Evolutionary conservation across 2,329 filamentous ascomycete species (phyloP).

Genomic region (Colletotrichum trifolii): DNA sequence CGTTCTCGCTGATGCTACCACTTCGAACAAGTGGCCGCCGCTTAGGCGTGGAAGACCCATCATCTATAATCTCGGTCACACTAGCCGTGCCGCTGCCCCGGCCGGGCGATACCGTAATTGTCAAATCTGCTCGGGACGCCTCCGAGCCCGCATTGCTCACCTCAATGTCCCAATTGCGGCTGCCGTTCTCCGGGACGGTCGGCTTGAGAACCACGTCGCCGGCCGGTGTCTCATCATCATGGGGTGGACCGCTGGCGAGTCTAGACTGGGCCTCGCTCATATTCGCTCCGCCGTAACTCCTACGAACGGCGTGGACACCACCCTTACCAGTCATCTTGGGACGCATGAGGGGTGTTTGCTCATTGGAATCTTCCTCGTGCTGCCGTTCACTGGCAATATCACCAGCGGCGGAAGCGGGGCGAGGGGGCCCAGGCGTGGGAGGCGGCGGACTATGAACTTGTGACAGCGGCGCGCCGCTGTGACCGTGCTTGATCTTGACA

Average conservation of each 20-base stretch:
- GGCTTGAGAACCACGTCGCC: slow-evolving; percentile 19
- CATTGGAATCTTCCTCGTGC: slow-evolving; percentile 28
- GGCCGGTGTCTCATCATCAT: slow-evolving; percentile 5
- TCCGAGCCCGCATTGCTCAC: slow-evolving; percentile 11
- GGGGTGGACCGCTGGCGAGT: slow-evolving; percentile 22
- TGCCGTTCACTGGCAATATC: slow-evolving; percentile 18
- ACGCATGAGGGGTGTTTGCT: slow-evolving; percentile 36
- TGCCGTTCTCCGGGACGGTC: slow-evolving; percentile 26
- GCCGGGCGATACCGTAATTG: slow-evolving; percentile 30
- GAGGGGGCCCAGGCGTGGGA: slow-evolving; percentile 39
- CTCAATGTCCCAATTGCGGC: neutral
- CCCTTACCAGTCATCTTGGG: slow-evolving; percentile 41
- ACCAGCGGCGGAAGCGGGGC: slow-evolving; percentile 39
- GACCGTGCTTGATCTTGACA: slow-evolving; percentile 75
- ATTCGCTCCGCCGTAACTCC: slow-evolving; percentile 35
- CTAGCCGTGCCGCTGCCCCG: slow-evolving; percentile 30
- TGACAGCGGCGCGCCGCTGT: slow-evolving; percentile 52
- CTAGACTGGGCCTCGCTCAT: slow-evolving; percentile 35
- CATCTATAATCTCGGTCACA: slow-evolving; percentile 22
- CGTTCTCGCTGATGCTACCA: slow-evolving; percentile 39
- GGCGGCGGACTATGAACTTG: slow-evolving; percentile 30
- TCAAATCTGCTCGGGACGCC: slow-evolving; percentile 22
- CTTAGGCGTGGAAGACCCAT: slow-evolving; percentile 28
- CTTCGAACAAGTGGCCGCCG: slow-evolving; percentile 36
- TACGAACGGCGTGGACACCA: slow-evolving; percentile 37